phyloP scores from a whole-genome alignment of 805 yeast genomes.

The Yamadazyma philogaea region DNA sequence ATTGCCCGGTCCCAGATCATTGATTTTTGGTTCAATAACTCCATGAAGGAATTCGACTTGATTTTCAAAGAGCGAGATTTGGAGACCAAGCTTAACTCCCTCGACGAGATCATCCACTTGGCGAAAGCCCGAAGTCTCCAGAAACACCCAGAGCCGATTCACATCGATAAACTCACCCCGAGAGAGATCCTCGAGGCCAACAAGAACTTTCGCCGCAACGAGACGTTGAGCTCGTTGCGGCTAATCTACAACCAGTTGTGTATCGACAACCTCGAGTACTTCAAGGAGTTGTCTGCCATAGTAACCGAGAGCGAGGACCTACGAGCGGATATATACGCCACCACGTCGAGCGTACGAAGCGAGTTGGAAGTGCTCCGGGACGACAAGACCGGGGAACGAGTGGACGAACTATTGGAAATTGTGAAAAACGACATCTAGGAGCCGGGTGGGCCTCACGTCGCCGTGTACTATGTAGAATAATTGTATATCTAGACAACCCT shows the following conservation, averaged over 20 bases:
- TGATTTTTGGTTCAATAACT: slow-evolving; percentile 49
- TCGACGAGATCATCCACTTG: slow-evolving; percentile 45
- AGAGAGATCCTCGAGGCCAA: slow-evolving; percentile 33
- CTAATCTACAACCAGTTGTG: slow-evolving; percentile 38
- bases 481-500: background rate
- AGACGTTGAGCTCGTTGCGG: slow-evolving; percentile 25
- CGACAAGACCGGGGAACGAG: slow-evolving; percentile 18
- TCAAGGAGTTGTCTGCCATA: slow-evolving; percentile 20
- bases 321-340: slow-evolving; percentile 19
- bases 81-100: slow-evolving; percentile 40
- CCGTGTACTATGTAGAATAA: background rate
- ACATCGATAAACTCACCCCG: slow-evolving; percentile 30
- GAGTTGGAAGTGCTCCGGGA: slow-evolving; percentile 19
- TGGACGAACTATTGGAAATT: slow-evolving; percentile 24
- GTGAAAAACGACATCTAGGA: slow-evolving; percentile 11
- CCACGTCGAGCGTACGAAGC: slow-evolving; percentile 20
- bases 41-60: slow-evolving; percentile 51
- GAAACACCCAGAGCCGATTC: slow-evolving; percentile 18
- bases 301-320: slow-evolving; percentile 20
- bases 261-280: slow-evolving; percentile 31
- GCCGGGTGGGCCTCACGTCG: background rate
- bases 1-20: slow-evolving; percentile 52
- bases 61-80: slow-evolving; percentile 50
- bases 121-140: slow-evolving; percentile 33
- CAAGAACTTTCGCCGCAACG: slow-evolving; percentile 18